A percentile compares a stretch with the other conserved stretches of the same genome.
Evolutionary conservation across 2,329 filamentous ascomycete species (phyloP).

Genomic region (Cucurbitaria berberidis): DNA sequence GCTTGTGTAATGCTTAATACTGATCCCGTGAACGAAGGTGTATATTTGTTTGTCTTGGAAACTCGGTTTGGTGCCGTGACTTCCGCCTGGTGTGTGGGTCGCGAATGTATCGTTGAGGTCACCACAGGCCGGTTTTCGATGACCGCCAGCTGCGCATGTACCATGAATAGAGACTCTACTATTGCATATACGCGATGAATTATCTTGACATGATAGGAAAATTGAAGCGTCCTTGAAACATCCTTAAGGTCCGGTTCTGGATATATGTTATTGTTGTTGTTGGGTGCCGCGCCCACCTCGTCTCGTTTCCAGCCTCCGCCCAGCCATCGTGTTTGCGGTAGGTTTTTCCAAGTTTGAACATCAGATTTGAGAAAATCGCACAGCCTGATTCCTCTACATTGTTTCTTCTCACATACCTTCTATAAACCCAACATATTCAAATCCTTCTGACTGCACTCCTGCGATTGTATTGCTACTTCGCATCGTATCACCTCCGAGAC

Average conservation of each 20-base stretch:
- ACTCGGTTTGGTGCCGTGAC: neutral
- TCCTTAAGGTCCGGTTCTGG: neutral
- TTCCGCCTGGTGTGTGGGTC: too few species aligned
- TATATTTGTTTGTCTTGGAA: neutral
- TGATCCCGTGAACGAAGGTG: too few species aligned
- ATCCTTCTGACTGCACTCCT: neutral
- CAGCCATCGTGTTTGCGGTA: conserved; percentile 21
- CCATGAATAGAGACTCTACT: neutral
- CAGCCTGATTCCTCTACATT: too few species aligned
- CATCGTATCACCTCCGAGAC: conserved; percentile 15
- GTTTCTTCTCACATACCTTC: neutral
- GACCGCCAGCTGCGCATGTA: neutral
- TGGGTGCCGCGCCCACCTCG: neutral
- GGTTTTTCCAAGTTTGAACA: neutral
- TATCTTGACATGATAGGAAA: too few species aligned
- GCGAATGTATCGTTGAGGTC: neutral
- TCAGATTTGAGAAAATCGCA: neutral
- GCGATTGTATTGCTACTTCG: neutral
- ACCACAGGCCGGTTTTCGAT: neutral
- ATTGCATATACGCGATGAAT: too few species aligned
- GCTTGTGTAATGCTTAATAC: neutral
- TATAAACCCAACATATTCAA: too few species aligned
- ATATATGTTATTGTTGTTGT: neutral
- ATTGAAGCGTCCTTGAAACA: neutral
- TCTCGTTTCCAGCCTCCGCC: conserved; percentile 6